These are phyloP conservation scores for Fusarium begoniae DNA, from an alignment of 2,329 filamentous ascomycete genomes.

Conservation along the genomic window DNA sequence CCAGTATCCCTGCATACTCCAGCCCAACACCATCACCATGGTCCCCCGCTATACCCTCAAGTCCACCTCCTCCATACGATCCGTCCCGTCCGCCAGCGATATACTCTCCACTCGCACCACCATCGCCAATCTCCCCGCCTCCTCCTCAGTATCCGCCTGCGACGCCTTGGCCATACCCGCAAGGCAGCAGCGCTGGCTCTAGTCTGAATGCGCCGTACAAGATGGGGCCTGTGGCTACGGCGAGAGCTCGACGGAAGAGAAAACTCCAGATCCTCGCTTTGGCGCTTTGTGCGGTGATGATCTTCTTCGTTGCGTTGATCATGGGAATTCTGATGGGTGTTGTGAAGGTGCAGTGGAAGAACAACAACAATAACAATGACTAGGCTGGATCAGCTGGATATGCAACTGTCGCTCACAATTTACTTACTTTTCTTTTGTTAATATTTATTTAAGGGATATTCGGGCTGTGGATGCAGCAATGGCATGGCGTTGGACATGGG, in stretches of 20 bases:
- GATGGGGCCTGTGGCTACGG: conserved; percentile 36
- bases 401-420: not conserved
- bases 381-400: not conserved
- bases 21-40: conserved; percentile 26
- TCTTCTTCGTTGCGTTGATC: conserved; percentile 41
- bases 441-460: not conserved
- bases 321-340: conserved; percentile 42
- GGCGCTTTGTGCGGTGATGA: conserved; percentile 25
- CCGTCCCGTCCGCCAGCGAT: conserved; percentile 39
- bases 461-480: not conserved
- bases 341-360: conserved; percentile 35
- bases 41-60: conserved; percentile 29
- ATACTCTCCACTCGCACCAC: conserved; percentile 35
- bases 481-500: conserved; percentile 11
- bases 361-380: conserved; percentile 13
- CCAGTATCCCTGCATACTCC: conserved; percentile 18
- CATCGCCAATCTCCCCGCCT: conserved; percentile 10
- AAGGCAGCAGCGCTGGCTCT: conserved; percentile 27
- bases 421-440: not conserved
- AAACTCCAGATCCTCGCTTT: conserved; percentile 38
- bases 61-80: conserved; percentile 44
- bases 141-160: conserved; percentile 29
- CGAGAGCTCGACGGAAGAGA: conserved; percentile 32
- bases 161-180: conserved; percentile 31
- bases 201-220: conserved; percentile 32